Percentiles rank a stretch among this genome's conserved stretches.
Conservation (phyloP, 495 filamentous ascomycete species). For the Trichoderma asperelloides region DNA sequence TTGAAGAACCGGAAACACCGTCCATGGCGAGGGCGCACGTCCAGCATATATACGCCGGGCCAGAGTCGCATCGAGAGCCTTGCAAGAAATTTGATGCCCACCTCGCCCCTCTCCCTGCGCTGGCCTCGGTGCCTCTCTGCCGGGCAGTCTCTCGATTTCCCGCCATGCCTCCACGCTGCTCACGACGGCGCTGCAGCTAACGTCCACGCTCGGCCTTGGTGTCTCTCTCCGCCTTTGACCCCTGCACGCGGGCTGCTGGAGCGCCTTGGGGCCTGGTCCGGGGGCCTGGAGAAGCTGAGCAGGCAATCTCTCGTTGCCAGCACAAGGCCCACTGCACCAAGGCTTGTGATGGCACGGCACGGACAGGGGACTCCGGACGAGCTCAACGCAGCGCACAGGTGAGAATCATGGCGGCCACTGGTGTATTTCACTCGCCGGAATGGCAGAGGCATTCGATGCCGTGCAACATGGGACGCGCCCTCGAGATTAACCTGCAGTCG, state of each 20-base stretch:
- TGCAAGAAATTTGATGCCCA: background rate
- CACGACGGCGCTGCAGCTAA: constrained; percentile 3
- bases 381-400: background rate
- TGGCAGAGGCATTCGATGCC: background rate
- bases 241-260: background rate
- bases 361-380: background rate
- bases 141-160: background rate
- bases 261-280: background rate
- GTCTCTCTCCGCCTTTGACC: background rate
- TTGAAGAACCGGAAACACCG: background rate
- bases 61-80: background rate
- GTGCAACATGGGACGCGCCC: background rate
- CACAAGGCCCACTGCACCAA: background rate
- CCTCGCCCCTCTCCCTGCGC: background rate
- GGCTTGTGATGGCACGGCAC: background rate
- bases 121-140: background rate
- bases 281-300: background rate
- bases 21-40: background rate
- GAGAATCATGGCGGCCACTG: background rate
- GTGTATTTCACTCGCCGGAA: background rate
- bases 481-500: background rate
- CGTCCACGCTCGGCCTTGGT: background rate
- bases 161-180: background rate
- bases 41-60: background rate
- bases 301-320: constrained; percentile 4